phyloP scores from a whole-genome alignment of 2,329 filamentous ascomycete genomes.

The Diaporthe humulicola region DNA sequence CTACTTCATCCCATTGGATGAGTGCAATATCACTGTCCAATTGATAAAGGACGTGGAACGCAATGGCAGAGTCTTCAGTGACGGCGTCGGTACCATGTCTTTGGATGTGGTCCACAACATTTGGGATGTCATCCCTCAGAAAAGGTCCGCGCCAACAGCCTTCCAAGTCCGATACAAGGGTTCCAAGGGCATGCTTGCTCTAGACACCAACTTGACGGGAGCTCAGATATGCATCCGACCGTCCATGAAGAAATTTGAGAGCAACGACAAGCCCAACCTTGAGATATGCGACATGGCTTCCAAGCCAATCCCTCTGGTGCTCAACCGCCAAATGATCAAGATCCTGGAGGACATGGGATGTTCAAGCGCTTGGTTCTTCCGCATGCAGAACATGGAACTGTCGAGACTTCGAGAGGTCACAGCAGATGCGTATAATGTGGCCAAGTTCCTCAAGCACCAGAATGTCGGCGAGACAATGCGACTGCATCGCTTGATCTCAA shows the following conservation, averaged over 20 bases:
- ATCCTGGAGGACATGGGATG: slow-evolving; percentile 85
- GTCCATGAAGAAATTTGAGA: slow-evolving; percentile 86
- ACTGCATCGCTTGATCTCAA: slow-evolving; percentile 72
- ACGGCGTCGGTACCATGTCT: slow-evolving; percentile 84
- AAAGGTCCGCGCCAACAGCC: slow-evolving; percentile 68
- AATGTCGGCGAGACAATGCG: slow-evolving; percentile 71
- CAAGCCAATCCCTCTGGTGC: slow-evolving; percentile 75
- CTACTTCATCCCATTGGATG: slow-evolving; percentile 67
- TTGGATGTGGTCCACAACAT: slow-evolving; percentile 69
- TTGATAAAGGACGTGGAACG: slow-evolving; percentile 64
- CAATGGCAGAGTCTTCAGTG: slow-evolving; percentile 76
- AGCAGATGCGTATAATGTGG: slow-evolving; percentile 70
- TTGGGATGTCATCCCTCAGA: slow-evolving; percentile 65
- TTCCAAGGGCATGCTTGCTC: slow-evolving; percentile 82
- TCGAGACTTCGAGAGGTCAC: slow-evolving; percentile 71
- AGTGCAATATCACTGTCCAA: slow-evolving; percentile 50
- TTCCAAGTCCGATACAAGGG: slow-evolving; percentile 83
- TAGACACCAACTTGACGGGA: slow-evolving; percentile 73
- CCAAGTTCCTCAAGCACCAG: slow-evolving; percentile 74
- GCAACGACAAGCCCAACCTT: slow-evolving; percentile 65
- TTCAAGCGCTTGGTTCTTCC: slow-evolving; percentile 68
- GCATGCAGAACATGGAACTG: slow-evolving; percentile 74
- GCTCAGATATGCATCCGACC: slow-evolving; percentile 72
- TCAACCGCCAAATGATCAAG: slow-evolving; percentile 88
- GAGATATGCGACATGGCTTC: slow-evolving; percentile 80